These are phyloP conservation scores for Cocos nucifera DNA, from an alignment of 176 grass and related monocot genomes.

Conservation along the genomic window DNA sequence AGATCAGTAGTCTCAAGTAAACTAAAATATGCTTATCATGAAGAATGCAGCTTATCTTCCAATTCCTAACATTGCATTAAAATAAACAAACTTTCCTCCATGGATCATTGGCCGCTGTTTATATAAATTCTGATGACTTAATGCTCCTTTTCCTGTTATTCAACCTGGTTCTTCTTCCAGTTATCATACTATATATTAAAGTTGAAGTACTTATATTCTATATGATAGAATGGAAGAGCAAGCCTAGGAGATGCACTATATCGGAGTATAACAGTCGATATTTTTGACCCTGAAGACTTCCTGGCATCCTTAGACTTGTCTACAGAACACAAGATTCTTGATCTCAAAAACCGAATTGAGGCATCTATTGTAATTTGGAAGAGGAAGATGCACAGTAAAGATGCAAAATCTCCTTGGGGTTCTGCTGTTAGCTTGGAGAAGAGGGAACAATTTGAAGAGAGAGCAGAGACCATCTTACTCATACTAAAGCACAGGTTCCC, in stretches of 20 bases:
- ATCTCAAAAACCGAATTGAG: conserved; percentile 74
- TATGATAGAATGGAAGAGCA: conserved; percentile 57
- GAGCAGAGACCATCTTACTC: conserved; percentile 50
- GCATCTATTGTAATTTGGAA: conserved; percentile 79
- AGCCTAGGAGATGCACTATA: conserved; percentile 68
- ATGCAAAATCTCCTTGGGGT: conserved; percentile 46
- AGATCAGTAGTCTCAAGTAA: too few species aligned
- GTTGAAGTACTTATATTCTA: neutral
- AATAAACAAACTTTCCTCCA: too few species aligned
- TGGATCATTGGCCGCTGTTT: too few species aligned
- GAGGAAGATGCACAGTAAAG: conserved; percentile 51
- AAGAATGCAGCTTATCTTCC: too few species aligned
- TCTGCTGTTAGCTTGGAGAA: conserved; percentile 52
- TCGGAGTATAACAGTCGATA: conserved; percentile 44
- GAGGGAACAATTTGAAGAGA: conserved; percentile 64
- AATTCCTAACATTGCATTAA: too few species aligned
- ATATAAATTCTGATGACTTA: too few species aligned
- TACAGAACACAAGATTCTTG: conserved; percentile 60
- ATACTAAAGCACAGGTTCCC: conserved; percentile 67
- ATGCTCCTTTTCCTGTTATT: too few species aligned
- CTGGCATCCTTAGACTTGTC: conserved; percentile 49
- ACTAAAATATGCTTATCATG: too few species aligned
- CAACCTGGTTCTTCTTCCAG: too few species aligned
- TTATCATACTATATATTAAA: conserved; percentile 7
- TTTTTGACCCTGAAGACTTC: conserved; percentile 59